phyloP scores from a whole-genome alignment of 768 basidiomycete genomes.

The Mycena amicta region DNA sequence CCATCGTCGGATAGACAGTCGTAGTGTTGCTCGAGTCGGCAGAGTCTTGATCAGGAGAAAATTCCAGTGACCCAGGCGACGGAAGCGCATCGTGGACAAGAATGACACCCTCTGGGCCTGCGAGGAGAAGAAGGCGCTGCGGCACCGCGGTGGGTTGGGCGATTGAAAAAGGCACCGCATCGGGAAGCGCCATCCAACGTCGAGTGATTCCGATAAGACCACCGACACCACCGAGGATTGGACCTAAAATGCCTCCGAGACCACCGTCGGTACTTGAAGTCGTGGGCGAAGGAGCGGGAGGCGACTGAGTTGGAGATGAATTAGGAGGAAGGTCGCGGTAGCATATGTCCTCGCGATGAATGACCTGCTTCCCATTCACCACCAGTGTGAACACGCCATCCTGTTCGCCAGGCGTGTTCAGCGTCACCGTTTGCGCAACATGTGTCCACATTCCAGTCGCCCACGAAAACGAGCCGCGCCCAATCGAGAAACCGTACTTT shows the following conservation, averaged over 20 bases:
- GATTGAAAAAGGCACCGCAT: not conserved
- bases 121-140: not conserved
- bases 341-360: conserved; percentile 59
- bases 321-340: conserved; percentile 49
- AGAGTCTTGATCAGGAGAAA: not conserved
- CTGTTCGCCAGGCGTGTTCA: conserved; percentile 74
- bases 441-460: conserved; percentile 68
- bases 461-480: conserved; percentile 71
- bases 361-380: conserved; percentile 59
- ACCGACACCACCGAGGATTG: conserved; percentile 13
- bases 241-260: not conserved
- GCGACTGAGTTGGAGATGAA: not conserved
- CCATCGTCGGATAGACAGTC: conserved; percentile 12
- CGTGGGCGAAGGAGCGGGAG: not conserved
- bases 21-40: not conserved
- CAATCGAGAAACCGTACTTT: conserved; percentile 74
- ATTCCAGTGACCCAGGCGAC: not conserved
- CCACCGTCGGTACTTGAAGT: conserved; percentile 1
- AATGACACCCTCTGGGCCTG: not conserved
- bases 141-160: not conserved
- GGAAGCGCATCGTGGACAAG: not conserved
- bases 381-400: conserved; percentile 68
- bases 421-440: conserved; percentile 64
- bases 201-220: conserved; percentile 13
- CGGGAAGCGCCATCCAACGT: conserved; percentile 1